Evolutionary conservation across 2,329 filamentous ascomycete species (phyloP).

Genomic region (Aureobasidium sp.): DNA sequence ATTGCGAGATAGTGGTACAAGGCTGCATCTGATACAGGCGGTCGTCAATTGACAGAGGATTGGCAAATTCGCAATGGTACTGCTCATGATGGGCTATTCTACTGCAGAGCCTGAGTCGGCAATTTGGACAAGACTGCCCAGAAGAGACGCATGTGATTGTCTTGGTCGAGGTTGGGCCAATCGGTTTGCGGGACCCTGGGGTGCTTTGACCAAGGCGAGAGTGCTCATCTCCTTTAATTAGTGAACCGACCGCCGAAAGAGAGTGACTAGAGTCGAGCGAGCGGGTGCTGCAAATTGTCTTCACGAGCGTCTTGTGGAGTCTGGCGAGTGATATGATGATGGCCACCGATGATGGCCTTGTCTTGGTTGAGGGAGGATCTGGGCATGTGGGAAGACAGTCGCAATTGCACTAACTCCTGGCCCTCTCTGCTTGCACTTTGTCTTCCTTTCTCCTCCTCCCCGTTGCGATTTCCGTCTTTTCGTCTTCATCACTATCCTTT

Average conservation of each 20-base stretch:
- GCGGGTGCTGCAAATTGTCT: slow-evolving; percentile 7
- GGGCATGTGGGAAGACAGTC: not conserved
- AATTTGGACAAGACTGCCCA: not conserved
- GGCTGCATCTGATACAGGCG: slow-evolving; percentile 11
- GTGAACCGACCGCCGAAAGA: not conserved
- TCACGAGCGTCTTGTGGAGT: not conserved
- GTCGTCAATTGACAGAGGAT: not conserved
- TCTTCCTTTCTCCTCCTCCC: not conserved
- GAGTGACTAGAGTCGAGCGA: slow-evolving; percentile 5
- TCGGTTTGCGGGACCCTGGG: not conserved
- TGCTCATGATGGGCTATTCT: not conserved
- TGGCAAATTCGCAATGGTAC: not conserved
- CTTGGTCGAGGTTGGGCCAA: not conserved
- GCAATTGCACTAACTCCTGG: slow-evolving; percentile 7
- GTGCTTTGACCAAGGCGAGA: not conserved
- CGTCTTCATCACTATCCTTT: not conserved
- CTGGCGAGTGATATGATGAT: slow-evolving; percentile 1
- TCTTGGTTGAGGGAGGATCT: slow-evolving; percentile 5
- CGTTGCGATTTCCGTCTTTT: not conserved
- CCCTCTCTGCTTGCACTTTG: not conserved
- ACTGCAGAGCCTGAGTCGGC: slow-evolving; percentile 1
- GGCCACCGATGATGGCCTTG: not conserved
- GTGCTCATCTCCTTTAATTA: slow-evolving; percentile 5
- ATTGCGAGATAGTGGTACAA: not conserved
- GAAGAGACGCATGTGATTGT: not conserved